Conservation (phyloP, 495 filamentous ascomycete genomes). For the Oidiodendron maius region DNA sequence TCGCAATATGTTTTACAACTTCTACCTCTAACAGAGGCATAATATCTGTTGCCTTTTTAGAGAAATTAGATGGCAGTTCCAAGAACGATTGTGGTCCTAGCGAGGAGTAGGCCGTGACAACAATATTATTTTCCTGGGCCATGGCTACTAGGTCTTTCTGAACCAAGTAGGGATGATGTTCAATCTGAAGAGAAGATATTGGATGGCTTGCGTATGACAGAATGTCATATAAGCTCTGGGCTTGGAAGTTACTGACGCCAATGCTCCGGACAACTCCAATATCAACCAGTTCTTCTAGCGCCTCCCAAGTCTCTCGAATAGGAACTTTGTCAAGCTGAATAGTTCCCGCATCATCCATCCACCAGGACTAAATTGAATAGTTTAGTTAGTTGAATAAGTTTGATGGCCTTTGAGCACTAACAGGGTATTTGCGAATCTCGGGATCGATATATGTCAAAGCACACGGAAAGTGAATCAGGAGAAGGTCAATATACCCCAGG, state of each 20-base stretch:
- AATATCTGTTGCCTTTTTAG: not conserved
- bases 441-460: constrained; percentile 70
- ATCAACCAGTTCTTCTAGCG: constrained; percentile 64
- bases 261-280: constrained; percentile 66
- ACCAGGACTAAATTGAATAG: constrained; percentile 43
- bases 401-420: no score
- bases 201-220: constrained; percentile 54
- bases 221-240: constrained; percentile 63
- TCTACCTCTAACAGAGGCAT: constrained; percentile 35
- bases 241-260: constrained; percentile 77
- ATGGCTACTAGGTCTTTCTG: constrained; percentile 75
- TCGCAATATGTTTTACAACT: constrained; percentile 44
- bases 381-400: not conserved
- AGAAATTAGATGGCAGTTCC: not conserved
- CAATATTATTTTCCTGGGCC: constrained; percentile 63
- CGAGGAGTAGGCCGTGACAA: constrained; percentile 69
- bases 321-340: constrained; percentile 39
- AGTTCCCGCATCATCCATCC: constrained; percentile 61
- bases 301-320: constrained; percentile 69
- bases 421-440: constrained; percentile 32
- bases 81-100: constrained; percentile 60
- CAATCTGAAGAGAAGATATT: constrained; percentile 82
- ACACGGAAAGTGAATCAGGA: constrained; percentile 74
- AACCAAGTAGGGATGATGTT: constrained; percentile 74
- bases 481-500: constrained; percentile 76